Conservation (phyloP, 2,329 filamentous ascomycete genomes). For the Trichoderma sp. region DNA sequence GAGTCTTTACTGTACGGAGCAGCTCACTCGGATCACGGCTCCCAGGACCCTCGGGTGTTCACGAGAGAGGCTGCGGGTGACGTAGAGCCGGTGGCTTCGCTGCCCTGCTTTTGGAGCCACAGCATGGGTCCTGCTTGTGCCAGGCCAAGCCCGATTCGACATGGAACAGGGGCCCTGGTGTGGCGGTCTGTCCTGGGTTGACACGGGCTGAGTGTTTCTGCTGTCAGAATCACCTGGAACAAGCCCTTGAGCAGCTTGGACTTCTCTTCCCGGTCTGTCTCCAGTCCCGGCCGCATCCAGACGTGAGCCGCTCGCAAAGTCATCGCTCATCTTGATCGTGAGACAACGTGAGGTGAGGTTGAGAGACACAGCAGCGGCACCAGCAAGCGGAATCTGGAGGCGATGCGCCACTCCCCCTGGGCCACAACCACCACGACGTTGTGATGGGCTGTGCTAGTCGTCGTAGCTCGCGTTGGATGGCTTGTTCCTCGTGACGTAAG, state of each 20-base stretch:
- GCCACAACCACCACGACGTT: slow-evolving; percentile 4
- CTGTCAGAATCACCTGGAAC: background rate
- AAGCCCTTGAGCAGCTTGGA: background rate
- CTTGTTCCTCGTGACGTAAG: slow-evolving; percentile 21
- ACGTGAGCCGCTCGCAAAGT: background rate
- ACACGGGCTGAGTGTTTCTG: background rate
- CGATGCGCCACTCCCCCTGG: slow-evolving; percentile 20
- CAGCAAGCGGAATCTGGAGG: background rate
- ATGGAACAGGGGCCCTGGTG: background rate
- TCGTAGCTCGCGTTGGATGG: slow-evolving; percentile 4
- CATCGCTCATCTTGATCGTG: slow-evolving; percentile 1
- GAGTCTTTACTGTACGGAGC: no score
- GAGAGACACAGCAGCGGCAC: slow-evolving; percentile 12
- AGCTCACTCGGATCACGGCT: slow-evolving; percentile 26
- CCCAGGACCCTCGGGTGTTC: slow-evolving; percentile 12
- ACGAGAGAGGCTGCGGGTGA: slow-evolving; percentile 21
- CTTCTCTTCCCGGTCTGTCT: background rate
- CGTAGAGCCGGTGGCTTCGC: background rate
- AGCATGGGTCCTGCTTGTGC: background rate
- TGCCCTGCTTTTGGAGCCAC: slow-evolving; percentile 25
- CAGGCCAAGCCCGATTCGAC: slow-evolving; percentile 14
- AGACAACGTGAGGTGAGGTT: slow-evolving; percentile 2
- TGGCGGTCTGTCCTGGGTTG: background rate
- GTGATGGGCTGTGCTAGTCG: slow-evolving; percentile 22
- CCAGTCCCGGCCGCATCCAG: background rate